A percentile compares a stretch with the other conserved stretches of the same genome.
Conservation (phyloP, 140 eudicot genomes). For the Artemisia princeps region DNA sequence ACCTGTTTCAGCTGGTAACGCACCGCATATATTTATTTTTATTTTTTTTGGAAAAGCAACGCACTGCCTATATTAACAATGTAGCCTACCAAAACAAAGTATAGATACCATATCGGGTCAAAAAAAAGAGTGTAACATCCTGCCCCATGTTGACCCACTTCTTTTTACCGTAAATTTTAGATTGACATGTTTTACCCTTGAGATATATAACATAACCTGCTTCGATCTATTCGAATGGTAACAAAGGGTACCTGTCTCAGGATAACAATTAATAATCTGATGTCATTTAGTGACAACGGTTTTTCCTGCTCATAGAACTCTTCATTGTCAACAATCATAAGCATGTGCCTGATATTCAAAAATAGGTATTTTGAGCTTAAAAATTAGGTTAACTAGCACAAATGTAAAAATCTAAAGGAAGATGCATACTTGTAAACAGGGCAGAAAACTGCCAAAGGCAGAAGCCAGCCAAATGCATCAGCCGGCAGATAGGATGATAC, state of each 20-base stretch:
- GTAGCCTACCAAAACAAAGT: too few species aligned
- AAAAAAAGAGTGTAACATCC: too few species aligned
- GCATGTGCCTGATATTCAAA: conserved; percentile 75
- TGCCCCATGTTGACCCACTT: too few species aligned
- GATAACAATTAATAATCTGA: conserved; percentile 73
- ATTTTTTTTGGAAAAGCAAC: too few species aligned
- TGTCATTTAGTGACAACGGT: conserved; percentile 74
- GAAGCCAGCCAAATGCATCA: conserved; percentile 84
- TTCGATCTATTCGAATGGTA: background rate
- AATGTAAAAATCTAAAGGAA: conserved; percentile 1
- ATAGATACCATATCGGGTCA: too few species aligned
- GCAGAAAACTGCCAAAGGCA: conserved; percentile 87
- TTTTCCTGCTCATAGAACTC: conserved; percentile 92
- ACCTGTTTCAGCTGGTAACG: too few species aligned
- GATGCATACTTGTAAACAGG: conserved; percentile 80
- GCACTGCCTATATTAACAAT: too few species aligned
- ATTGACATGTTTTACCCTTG: too few species aligned
- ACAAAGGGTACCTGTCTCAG: conserved; percentile 61
- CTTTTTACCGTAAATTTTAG: too few species aligned
- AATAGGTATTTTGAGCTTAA: conserved; percentile 17
- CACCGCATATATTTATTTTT: too few species aligned
- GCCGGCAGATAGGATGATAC: conserved; percentile 58
- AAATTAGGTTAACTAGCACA: background rate
- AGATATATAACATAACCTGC: too few species aligned
- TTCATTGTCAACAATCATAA: conserved; percentile 85